Conservation (phyloP, 108 stramenopile species). For the Nannochloropsis oceanica region DNA sequence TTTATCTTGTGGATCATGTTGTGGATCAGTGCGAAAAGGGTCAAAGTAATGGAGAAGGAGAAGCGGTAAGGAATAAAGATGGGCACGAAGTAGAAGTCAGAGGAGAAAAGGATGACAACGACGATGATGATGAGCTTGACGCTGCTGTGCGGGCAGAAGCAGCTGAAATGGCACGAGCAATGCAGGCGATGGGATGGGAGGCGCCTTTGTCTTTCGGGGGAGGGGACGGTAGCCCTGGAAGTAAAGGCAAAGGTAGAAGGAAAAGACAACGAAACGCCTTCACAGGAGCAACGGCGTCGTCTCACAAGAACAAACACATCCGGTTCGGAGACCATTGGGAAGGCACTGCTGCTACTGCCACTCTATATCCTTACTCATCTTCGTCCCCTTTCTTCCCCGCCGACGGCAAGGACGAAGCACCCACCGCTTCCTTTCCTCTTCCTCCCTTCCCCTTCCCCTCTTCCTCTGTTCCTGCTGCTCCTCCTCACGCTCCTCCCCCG, state of each 20-base stretch:
- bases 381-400: not conserved
- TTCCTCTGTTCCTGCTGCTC: not conserved
- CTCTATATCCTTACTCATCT: not conserved
- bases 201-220: not conserved
- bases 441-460: not conserved
- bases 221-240: not conserved
- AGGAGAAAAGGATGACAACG: not conserved
- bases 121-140: not conserved
- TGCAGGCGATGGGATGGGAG: not conserved
- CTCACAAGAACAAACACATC: not conserved
- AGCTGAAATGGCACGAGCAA: not conserved
- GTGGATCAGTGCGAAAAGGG: not conserved
- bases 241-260: not conserved
- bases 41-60: not conserved
- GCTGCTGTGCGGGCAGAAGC: not conserved
- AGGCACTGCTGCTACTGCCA: not conserved
- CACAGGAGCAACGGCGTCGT: not conserved
- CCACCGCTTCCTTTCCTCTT: not conserved
- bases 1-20: not conserved
- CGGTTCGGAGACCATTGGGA: not conserved
- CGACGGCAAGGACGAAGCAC: not conserved
- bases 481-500: slow-evolving; percentile 28
- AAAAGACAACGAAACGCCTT: not conserved
- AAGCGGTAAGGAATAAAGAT: not conserved
- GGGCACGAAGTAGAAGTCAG: not conserved